These are phyloP conservation scores for Alternaria solani DNA, from an alignment of 2,329 filamentous ascomycete genomes.

Conservation along the genomic window DNA sequence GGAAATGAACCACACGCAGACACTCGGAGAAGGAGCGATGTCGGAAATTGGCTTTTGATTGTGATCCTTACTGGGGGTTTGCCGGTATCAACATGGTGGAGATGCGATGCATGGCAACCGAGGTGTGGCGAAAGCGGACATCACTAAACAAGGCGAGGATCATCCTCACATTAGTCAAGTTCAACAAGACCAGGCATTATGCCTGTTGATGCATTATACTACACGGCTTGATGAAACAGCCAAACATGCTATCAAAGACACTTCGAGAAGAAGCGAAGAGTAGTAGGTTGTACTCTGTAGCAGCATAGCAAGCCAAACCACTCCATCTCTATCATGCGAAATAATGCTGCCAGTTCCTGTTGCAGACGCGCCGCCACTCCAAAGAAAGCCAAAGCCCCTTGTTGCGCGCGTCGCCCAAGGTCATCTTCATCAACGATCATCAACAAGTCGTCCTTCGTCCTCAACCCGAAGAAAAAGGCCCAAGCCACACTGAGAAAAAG, in stretches of 20 bases:
- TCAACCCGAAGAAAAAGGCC: neutral
- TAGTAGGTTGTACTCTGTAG: neutral
- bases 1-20: neutral
- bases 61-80: neutral
- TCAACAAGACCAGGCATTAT: conserved; percentile 1
- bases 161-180: neutral
- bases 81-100: neutral
- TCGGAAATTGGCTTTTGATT: neutral
- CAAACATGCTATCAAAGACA: conserved; percentile 8
- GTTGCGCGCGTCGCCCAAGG: conserved; percentile 1
- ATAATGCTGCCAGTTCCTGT: neutral
- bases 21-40: neutral
- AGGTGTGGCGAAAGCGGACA: conserved; percentile 1
- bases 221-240: conserved; percentile 1
- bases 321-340: neutral
- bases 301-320: neutral
- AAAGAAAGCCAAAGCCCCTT: conserved; percentile 1
- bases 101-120: conserved; percentile 4
- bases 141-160: neutral
- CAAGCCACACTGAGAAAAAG: neutral
- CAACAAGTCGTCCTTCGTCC: conserved; percentile 3
- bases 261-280: neutral
- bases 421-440: conserved; percentile 1
- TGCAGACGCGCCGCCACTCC: neutral
- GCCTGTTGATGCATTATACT: conserved; percentile 8